Conservation (phyloP, 2,329 filamentous ascomycete genomes). For the Aspergillus tubingensis region DNA sequence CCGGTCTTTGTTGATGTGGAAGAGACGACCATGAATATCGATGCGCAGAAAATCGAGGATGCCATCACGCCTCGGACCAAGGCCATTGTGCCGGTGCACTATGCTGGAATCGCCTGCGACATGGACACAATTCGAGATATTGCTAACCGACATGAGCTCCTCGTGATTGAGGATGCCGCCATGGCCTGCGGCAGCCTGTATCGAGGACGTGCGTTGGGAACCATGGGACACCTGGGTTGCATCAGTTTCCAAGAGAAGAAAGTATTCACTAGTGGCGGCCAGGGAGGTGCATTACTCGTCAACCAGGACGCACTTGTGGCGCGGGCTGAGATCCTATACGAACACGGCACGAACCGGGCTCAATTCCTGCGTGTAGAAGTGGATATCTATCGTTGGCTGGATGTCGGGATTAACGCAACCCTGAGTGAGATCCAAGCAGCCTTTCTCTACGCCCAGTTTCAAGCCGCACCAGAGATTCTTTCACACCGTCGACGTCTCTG, state of each 20-base stretch:
- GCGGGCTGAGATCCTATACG: constrained; percentile 12
- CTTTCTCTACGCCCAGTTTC: constrained; percentile 16
- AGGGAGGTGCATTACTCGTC: constrained; percentile 18
- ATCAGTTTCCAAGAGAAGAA: constrained; percentile 23
- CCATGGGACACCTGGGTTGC: constrained; percentile 20
- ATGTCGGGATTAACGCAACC: constrained; percentile 10
- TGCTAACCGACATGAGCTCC: constrained; percentile 3
- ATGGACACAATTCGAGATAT: constrained; percentile 18
- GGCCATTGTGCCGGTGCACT: constrained; percentile 19
- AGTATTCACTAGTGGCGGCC: constrained; percentile 18
- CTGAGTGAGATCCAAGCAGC: constrained; percentile 18
- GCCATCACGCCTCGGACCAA: constrained; percentile 16
- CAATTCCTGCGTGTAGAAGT: constrained; percentile 16
- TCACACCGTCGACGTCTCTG: constrained; percentile 9
- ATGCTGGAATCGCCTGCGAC: constrained; percentile 17
- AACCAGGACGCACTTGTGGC: constrained; percentile 13
- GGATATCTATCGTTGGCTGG: constrained; percentile 15
- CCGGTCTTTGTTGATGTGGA: constrained; percentile 20
- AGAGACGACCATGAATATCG: constrained; percentile 18
- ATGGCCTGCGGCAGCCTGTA: constrained; percentile 16
- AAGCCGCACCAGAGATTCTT: constrained; percentile 11
- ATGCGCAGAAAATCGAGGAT: constrained; percentile 2
- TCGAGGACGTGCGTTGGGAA: constrained; percentile 15
- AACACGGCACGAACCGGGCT: constrained; percentile 15
- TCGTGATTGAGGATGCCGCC: constrained; percentile 21